Percentiles rank a stretch among this genome's conserved stretches.
Evolutionary conservation across 208 protist species (phyloP).

Genomic region (Crithidia mellificae): DNA sequence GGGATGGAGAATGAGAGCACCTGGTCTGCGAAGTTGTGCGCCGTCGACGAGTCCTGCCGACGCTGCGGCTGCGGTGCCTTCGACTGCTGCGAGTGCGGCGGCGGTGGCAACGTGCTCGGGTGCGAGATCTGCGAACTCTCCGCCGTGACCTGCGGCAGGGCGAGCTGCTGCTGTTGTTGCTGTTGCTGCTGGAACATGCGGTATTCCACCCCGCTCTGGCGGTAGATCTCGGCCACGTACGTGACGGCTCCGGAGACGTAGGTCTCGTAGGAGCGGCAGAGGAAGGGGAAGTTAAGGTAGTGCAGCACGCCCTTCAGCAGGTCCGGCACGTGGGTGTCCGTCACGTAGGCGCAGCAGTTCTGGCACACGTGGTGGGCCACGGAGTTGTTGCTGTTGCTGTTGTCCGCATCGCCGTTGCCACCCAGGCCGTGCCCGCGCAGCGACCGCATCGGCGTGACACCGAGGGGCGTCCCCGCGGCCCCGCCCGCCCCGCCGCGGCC

Average conservation of each 20-base stretch:
- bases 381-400: background rate
- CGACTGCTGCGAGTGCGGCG: background rate
- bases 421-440: too few species aligned
- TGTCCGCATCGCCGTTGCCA: background rate
- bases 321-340: constrained; percentile 48
- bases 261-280: constrained; percentile 51
- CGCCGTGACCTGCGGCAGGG: background rate
- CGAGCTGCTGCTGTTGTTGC: constrained; percentile 2
- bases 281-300: constrained; percentile 50
- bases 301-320: constrained; percentile 63
- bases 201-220: constrained; percentile 41
- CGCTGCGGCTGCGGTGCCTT: too few species aligned
- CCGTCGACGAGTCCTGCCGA: background rate
- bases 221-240: constrained; percentile 58
- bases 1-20: background rate
- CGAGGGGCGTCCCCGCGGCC: too few species aligned
- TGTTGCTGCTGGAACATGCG: constrained; percentile 15
- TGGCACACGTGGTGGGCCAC: constrained; percentile 16
- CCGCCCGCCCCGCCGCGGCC: too few species aligned
- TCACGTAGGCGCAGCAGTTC: constrained; percentile 51
- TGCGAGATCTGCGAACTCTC: background rate
- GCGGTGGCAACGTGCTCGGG: background rate
- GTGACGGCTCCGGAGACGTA: constrained; percentile 32
- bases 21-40: background rate
- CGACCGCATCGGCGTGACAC: background rate